These are phyloP conservation scores for Saposhnikovia divaricata DNA, from an alignment of 129 eudicot species.

Conservation along the genomic window DNA sequence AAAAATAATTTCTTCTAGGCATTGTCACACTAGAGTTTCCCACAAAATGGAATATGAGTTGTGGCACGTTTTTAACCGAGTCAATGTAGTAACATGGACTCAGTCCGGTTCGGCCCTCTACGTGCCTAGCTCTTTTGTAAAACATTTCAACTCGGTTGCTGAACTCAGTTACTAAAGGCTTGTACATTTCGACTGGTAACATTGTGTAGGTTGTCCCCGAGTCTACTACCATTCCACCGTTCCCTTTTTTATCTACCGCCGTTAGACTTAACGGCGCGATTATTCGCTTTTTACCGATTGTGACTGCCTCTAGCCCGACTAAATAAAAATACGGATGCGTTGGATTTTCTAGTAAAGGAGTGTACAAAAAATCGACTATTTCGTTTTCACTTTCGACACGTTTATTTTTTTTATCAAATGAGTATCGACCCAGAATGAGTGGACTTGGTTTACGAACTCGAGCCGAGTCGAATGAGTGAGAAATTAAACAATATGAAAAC, in stretches of 20 bases:
- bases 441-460: constrained; percentile 62
- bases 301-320: constrained; percentile 63
- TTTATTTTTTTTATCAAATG: constrained; percentile 12
- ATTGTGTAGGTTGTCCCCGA: constrained; percentile 88
- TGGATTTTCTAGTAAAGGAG: constrained; percentile 61
- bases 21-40: constrained; percentile 73
- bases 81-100: constrained; percentile 62
- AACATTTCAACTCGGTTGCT: constrained; percentile 23
- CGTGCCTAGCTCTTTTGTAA: constrained; percentile 39
- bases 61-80: constrained; percentile 32
- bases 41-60: constrained; percentile 60
- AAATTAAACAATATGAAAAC: constrained; percentile 74
- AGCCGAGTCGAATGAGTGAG: constrained; percentile 63
- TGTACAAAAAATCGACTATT: constrained; percentile 28
- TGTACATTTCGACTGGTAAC: constrained; percentile 46
- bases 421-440: constrained; percentile 70
- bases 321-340: constrained; percentile 69
- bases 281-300: constrained; percentile 46
- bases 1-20: constrained; percentile 70
- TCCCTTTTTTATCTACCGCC: constrained; percentile 49
- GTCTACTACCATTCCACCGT: constrained; percentile 98
- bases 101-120: constrained; percentile 60
- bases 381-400: neutral
- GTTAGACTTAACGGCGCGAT: constrained; percentile 47
- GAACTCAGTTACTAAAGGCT: constrained; percentile 45